Conservation (phyloP, 1,284 basidiomycete genomes). For the Vanrija sp. region DNA sequence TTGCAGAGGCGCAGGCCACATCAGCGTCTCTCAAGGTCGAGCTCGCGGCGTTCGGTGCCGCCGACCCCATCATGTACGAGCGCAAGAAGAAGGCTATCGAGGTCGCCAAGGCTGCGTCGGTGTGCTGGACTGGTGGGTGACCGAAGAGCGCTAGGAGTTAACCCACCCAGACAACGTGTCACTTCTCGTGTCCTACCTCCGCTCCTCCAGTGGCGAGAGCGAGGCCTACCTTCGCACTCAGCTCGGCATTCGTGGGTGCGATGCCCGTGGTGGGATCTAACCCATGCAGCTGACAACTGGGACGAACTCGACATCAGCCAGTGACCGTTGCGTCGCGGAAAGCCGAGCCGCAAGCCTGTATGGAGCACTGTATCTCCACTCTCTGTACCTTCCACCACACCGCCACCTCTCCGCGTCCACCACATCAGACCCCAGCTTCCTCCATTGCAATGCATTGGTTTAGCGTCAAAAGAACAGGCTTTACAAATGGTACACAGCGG, state of each 20-base stretch:
- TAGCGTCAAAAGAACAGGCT: not conserved
- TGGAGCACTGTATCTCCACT: not conserved
- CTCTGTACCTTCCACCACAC: not conserved
- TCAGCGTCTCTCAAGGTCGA: constrained; percentile 53
- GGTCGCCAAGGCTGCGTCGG: constrained; percentile 71
- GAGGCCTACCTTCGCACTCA: too few relatives aligned
- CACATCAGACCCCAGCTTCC: not conserved
- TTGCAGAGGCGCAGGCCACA: constrained; percentile 34
- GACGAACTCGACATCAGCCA: constrained; percentile 17
- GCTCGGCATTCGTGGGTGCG: not conserved
- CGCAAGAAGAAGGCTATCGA: constrained; percentile 65
- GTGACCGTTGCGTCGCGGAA: not conserved
- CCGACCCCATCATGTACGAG: constrained; percentile 74
- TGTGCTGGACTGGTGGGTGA: constrained; percentile 75
- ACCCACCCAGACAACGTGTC: too few relatives aligned
- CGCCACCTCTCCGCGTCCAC: not conserved
- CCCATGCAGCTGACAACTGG: constrained; percentile 19
- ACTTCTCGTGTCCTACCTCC: too few relatives aligned
- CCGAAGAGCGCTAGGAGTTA: too few relatives aligned
- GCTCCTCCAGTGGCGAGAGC: too few relatives aligned
- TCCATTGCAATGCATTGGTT: constrained; percentile 14
- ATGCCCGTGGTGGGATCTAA: not conserved
- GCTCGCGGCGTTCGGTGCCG: constrained; percentile 65
- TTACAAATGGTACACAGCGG: constrained; percentile 13
- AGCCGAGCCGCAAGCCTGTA: too few relatives aligned